A percentile compares a stretch with the other conserved stretches of the same genome.
These are phyloP conservation scores for Hanseniaspora pseudoguilliermondii DNA, from an alignment of 805 yeast species.

Conservation along the genomic window DNA sequence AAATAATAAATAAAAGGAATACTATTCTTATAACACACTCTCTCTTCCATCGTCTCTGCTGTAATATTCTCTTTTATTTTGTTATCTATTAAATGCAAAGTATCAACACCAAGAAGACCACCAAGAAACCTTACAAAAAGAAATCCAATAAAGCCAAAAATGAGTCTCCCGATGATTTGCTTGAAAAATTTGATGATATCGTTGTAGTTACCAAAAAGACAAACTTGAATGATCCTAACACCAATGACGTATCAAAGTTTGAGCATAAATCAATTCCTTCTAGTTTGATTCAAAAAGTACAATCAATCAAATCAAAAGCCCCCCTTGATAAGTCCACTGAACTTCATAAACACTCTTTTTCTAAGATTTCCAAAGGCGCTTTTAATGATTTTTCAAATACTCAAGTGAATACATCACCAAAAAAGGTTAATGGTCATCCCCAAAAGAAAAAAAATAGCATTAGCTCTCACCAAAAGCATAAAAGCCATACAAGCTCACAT, in stretches of 20 bases:
- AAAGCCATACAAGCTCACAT: not conserved
- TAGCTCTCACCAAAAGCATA: not conserved
- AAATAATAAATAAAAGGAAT: too few species aligned
- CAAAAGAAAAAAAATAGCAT: not conserved
- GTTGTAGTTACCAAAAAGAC: constrained; percentile 6
- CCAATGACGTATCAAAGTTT: constrained; percentile 15
- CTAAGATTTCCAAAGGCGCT: not conserved
- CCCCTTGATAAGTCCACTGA: not conserved
- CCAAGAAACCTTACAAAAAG: not conserved
- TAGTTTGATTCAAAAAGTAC: not conserved
- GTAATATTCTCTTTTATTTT: not conserved
- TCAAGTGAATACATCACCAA: not conserved
- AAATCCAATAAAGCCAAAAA: not conserved
- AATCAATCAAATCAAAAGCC: not conserved
- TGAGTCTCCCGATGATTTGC: not conserved
- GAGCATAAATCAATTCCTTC: not conserved
- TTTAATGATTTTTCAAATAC: not conserved
- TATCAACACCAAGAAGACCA: not conserved
- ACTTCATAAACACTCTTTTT: not conserved
- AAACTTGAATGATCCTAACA: constrained; percentile 16
- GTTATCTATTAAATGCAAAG: not conserved
- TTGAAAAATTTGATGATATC: not conserved
- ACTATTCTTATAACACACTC: too few species aligned
- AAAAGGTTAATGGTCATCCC: not conserved
- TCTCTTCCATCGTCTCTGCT: too few species aligned